A percentile compares a stretch with the other conserved stretches of the same genome.
Conservation (phyloP, 106 monocot species). For the Dendrobium huoshanense region DNA sequence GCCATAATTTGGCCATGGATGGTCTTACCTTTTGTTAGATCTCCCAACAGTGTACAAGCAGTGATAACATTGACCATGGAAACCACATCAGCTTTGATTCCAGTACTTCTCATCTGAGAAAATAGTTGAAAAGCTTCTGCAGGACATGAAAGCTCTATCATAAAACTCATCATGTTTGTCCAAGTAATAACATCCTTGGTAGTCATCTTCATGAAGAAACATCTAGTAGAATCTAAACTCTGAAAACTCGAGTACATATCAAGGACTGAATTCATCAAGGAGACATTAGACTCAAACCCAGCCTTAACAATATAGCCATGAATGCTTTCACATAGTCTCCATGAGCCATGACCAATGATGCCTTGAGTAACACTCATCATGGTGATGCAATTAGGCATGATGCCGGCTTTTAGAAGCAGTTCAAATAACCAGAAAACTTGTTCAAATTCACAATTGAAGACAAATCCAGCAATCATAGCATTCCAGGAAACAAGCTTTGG, state of each 20-base stretch:
- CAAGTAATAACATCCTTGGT: slow-evolving; percentile 35
- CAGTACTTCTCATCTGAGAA: slow-evolving; percentile 21
- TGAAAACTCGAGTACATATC: slow-evolving; percentile 40
- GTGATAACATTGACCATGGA: slow-evolving; percentile 20
- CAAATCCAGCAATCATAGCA: slow-evolving; percentile 36
- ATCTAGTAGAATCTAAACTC: slow-evolving; percentile 8
- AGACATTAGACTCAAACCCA: slow-evolving; percentile 29
- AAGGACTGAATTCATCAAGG: slow-evolving; percentile 35
- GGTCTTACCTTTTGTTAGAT: slow-evolving; percentile 17
- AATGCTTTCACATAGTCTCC: slow-evolving; percentile 21
- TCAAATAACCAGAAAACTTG: slow-evolving; percentile 30
- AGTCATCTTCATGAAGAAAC: slow-evolving; percentile 24
- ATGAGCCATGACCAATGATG: slow-evolving; percentile 15
- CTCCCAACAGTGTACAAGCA: slow-evolving; percentile 34
- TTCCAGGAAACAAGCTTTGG: slow-evolving; percentile 31
- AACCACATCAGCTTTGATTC: slow-evolving; percentile 29
- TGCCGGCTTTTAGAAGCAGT: not conserved
- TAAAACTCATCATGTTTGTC: slow-evolving; percentile 34
- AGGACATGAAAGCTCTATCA: slow-evolving; percentile 14
- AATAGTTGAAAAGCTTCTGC: slow-evolving; percentile 24
- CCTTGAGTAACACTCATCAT: slow-evolving; percentile 25
- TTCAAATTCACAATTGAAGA: slow-evolving; percentile 19
- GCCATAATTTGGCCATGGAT: slow-evolving; percentile 21
- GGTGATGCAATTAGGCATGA: slow-evolving; percentile 24
- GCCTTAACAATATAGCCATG: slow-evolving; percentile 31